Conservation (phyloP, 352 stramenopile species). For the Pilasporangium apinafurcum region DNA sequence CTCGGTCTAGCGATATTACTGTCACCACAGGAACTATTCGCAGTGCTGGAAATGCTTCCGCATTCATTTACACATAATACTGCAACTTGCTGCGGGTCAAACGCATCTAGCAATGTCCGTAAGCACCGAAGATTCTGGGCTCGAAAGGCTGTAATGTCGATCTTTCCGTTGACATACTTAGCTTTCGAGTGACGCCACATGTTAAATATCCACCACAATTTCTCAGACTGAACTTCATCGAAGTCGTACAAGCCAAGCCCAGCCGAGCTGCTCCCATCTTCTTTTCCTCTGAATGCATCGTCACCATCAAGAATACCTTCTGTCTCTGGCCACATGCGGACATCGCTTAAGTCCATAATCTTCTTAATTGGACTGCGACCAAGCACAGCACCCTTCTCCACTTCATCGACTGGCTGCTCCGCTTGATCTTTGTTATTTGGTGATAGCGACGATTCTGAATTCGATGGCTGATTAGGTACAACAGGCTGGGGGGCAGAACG, state of each 20-base stretch:
- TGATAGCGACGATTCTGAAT: background rate
- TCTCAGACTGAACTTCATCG: slow-evolving; percentile 76
- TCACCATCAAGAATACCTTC: slow-evolving; percentile 10
- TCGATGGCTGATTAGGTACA: background rate
- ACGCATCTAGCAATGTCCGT: slow-evolving; percentile 61
- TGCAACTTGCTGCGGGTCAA: slow-evolving; percentile 75
- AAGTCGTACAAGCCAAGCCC: slow-evolving; percentile 71
- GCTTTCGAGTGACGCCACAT: slow-evolving; percentile 49
- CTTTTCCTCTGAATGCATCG: slow-evolving; percentile 15
- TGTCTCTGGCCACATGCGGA: slow-evolving; percentile 26
- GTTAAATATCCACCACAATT: slow-evolving; percentile 82
- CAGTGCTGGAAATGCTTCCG: slow-evolving; percentile 14
- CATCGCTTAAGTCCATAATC: slow-evolving; percentile 59
- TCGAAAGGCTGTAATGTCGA: slow-evolving; percentile 57
- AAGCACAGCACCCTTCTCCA: background rate
- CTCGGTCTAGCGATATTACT: background rate
- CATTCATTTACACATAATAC: slow-evolving; percentile 46
- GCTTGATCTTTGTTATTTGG: slow-evolving; percentile 4
- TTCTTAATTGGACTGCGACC: slow-evolving; percentile 21
- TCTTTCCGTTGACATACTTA: slow-evolving; percentile 70
- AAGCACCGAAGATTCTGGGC: slow-evolving; percentile 67
- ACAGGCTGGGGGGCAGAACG: slow-evolving; percentile 48
- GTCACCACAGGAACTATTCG: slow-evolving; percentile 8
- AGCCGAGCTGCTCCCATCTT: slow-evolving; percentile 46
- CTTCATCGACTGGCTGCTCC: slow-evolving; percentile 19